Conservation (phyloP, 352 stramenopile genomes). For the Phytopythium kandeliae region DNA sequence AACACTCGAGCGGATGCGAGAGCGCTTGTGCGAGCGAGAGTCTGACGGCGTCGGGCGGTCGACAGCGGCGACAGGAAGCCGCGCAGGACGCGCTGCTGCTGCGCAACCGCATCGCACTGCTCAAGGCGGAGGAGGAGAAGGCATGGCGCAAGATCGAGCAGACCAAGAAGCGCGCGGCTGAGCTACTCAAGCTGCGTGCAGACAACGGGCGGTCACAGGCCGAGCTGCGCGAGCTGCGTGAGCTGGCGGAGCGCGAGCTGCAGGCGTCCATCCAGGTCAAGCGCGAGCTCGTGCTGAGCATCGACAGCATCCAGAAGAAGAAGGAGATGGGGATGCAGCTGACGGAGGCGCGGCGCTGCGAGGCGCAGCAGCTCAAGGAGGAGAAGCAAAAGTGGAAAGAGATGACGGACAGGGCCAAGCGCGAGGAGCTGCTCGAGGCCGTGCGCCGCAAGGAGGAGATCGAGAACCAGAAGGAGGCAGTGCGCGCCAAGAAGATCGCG, state of each 20-base stretch:
- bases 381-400: slow-evolving; percentile 79
- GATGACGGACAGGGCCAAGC: slow-evolving; percentile 56
- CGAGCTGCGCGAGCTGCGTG: slow-evolving; percentile 53
- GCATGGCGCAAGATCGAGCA: slow-evolving; percentile 86
- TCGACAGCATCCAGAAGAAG: slow-evolving; percentile 79
- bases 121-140: slow-evolving; percentile 77
- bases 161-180: slow-evolving; percentile 58
- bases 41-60: not conserved
- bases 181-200: slow-evolving; percentile 64
- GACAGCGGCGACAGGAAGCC: slow-evolving; percentile 66
- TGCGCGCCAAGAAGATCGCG: slow-evolving; percentile 59
- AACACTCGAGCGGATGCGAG: too few relatives aligned
- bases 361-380: slow-evolving; percentile 76
- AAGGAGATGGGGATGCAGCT: slow-evolving; percentile 69
- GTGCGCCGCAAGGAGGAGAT: slow-evolving; percentile 71
- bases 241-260: slow-evolving; percentile 51
- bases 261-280: slow-evolving; percentile 69
- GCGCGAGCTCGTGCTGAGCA: slow-evolving; percentile 69
- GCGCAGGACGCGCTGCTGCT: slow-evolving; percentile 70
- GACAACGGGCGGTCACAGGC: slow-evolving; percentile 58
- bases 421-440: slow-evolving; percentile 54
- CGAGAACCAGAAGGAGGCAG: slow-evolving; percentile 54
- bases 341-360: slow-evolving; percentile 49
- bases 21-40: not conserved
- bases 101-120: slow-evolving; percentile 73